A percentile compares a stretch with the other conserved stretches of the same genome.
Evolutionary conservation across 371 early-diverging fungal genomes (phyloP).

Genomic region (Mortierella sp.): DNA sequence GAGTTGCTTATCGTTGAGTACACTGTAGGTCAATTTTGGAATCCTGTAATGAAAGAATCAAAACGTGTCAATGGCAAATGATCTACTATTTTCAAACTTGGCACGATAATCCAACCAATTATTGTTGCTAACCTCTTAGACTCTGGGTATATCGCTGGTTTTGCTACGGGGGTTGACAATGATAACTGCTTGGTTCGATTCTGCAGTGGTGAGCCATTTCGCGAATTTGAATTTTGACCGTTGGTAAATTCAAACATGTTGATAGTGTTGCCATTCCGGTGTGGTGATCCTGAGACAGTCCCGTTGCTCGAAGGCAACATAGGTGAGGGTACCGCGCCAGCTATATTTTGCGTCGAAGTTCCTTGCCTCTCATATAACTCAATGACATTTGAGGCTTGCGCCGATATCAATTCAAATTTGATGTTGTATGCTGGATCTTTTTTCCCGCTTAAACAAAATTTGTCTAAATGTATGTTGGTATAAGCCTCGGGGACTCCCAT

Average conservation of each 20-base stretch:
- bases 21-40: conserved; percentile 60
- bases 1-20: conserved; percentile 62
- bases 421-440: conserved; percentile 38
- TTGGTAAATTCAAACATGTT: background rate
- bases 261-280: conserved; percentile 1
- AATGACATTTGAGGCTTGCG: conserved; percentile 10
- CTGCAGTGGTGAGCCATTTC: conserved; percentile 13
- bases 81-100: background rate
- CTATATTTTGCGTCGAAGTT: conserved; percentile 12
- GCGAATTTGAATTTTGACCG: background rate
- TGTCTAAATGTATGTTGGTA: conserved; percentile 57
- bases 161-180: background rate
- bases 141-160: conserved; percentile 11
- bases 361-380: conserved; percentile 34
- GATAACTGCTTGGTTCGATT: background rate
- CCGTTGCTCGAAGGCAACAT: background rate
- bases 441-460: conserved; percentile 50
- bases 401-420: conserved; percentile 2
- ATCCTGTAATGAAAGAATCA: conserved; percentile 41
- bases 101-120: background rate
- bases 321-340: background rate
- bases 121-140: conserved; percentile 23
- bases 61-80: background rate
- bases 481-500: conserved; percentile 42
- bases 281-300: conserved; percentile 15